Evolutionary conservation across 768 basidiomycete genomes (phyloP).

Genomic region (Lentinula lateritia): DNA sequence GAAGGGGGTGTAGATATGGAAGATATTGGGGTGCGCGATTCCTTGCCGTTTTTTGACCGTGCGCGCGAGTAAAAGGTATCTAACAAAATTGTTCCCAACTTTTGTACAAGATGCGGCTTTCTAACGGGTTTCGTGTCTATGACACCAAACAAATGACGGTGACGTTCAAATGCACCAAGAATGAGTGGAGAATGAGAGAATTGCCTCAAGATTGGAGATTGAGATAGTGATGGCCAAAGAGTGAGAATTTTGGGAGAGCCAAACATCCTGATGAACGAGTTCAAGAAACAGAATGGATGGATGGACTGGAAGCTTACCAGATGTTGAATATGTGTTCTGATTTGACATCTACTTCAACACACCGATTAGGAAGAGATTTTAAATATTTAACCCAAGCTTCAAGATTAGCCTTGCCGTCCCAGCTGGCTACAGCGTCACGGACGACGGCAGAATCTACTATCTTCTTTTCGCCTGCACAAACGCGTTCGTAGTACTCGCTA

Average conservation of each 20-base stretch:
- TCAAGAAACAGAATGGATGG: background rate
- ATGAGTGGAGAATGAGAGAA: constrained; percentile 64
- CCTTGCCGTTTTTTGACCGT: background rate
- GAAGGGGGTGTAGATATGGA: constrained; percentile 3
- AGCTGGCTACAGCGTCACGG: constrained; percentile 13
- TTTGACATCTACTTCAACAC: constrained; percentile 37
- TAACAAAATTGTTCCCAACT: background rate
- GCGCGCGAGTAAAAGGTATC: background rate
- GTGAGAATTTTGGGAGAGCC: constrained; percentile 28
- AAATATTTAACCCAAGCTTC: constrained; percentile 43
- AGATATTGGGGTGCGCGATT: background rate
- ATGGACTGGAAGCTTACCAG: constrained; percentile 32
- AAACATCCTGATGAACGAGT: background rate
- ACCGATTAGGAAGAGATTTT: constrained; percentile 35
- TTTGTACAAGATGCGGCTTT: constrained; percentile 4
- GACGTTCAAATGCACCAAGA: constrained; percentile 39
- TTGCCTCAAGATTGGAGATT: constrained; percentile 42
- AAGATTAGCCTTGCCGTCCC: constrained; percentile 31
- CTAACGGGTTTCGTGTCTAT: background rate
- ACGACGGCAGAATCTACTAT: constrained; percentile 25
- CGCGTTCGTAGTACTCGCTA: constrained; percentile 32
- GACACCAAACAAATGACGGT: constrained; percentile 34
- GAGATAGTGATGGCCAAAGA: constrained; percentile 36
- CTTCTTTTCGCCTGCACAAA: constrained; percentile 32
- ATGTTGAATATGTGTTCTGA: constrained; percentile 44